Base-by-base conservation (phyloP, 2,329 filamentous ascomycete species). In the Dendryphion nanum region DNA sequence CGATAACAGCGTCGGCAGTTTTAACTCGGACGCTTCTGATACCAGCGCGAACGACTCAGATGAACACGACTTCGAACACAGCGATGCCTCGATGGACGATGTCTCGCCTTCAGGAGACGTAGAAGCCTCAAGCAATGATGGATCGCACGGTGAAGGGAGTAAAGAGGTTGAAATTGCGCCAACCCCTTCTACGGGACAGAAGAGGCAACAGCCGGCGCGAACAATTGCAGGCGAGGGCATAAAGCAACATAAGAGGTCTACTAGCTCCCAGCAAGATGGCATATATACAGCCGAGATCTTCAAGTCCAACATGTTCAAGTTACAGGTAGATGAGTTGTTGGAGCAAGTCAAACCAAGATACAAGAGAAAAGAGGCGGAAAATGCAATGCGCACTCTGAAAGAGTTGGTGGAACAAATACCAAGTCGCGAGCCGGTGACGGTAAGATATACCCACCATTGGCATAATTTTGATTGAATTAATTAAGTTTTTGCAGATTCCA, bases 281-380 rank as follows among this genome's bases (percentile, higher is more conserved):
- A 61, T 68, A 18, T 76, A 73, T 55, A 67, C 64, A 15, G 72
- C 70, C 20, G 77, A 77, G 33, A 71, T 76, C n/a, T 83, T 78
- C 69, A 82, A 82, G 55, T 82, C 79, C 30, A 82, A 74, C 56
- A 68, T 83, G 40, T 84, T 86, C 67, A 83, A 83, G 57, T 63
- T 85, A 7, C 82, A 86, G 56, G 71, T 83, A 21, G 78, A 85
- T 46, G 80, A 84, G 50, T 67, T 86, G 40, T 60, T 85, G 35
- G 62, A 68, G 5, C 76, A 81, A 47, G 67, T 81, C 34, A 72
- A 74, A 50, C 77, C 75, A 21, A 75, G 77, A 44, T 78, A 82
- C 47, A 75, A 74, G 45, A 68, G 78, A 44, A 69, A 63, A 8
- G 66, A 71, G 13, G 71, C 77, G 13, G 77, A 83, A 44, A 58